These are phyloP conservation scores for Beauveria rudraprayagi DNA, from an alignment of 2,329 filamentous ascomycete species.

Conservation along the genomic window DNA sequence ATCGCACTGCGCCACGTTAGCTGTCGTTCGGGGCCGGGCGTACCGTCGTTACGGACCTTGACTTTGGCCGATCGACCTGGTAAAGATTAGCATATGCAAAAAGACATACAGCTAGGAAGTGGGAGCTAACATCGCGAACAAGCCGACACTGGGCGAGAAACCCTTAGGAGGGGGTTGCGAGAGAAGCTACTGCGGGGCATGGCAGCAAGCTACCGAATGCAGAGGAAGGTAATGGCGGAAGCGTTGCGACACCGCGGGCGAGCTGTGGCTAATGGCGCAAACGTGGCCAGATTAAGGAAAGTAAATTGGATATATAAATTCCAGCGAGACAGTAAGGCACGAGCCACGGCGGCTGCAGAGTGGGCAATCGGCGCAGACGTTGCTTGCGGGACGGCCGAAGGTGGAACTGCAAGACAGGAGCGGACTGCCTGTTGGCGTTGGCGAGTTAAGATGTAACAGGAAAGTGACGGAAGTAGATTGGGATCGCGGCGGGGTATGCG, in stretches of 20 bases:
- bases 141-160: conserved; percentile 71
- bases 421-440: not conserved
- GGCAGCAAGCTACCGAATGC: conserved; percentile 7
- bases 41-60: conserved; percentile 47
- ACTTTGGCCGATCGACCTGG: conserved; percentile 83
- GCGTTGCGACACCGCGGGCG: not conserved
- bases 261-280: not conserved
- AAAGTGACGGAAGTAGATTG: not conserved
- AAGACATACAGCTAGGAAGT: not conserved
- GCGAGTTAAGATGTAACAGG: not conserved
- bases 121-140: conserved; percentile 62
- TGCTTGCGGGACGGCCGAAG: not conserved
- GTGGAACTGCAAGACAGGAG: not conserved
- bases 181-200: conserved; percentile 43
- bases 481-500: not conserved
- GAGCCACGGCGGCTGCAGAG: not conserved
- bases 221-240: not conserved
- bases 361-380: not conserved
- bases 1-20: conserved; percentile 56
- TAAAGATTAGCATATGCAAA: conserved; percentile 4
- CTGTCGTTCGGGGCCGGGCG: not conserved
- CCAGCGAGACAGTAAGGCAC: not conserved
- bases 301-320: not conserved
- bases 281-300: not conserved
- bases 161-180: conserved; percentile 55